Evolutionary conservation across 441 rosid species (phyloP), one percentile per base, ranked within the genome.

Genomic region (Bruguiera hainesii): DNA sequence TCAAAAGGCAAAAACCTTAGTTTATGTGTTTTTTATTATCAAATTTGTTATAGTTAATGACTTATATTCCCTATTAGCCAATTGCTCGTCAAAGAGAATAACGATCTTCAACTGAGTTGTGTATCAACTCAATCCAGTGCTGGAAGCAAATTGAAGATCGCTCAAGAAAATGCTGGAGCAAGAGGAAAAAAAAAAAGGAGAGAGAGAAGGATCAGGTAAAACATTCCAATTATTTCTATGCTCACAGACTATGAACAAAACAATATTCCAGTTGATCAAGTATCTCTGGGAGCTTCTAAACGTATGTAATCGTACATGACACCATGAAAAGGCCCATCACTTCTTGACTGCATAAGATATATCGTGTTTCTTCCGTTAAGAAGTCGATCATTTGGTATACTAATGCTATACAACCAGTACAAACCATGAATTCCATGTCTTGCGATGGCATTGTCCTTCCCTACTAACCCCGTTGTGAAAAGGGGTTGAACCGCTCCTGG

Each of bases 251-350:
- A 29, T 4, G 19, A 53, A 65, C 13, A 53, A 55, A 18, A 20
- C 7, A 39, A 21, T 53, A 53, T 9, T 8, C 15, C 25, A 23
- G 16, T n/a, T 59, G 16, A 2, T 66, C 21, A 71, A 57, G 42
- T 35, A 39, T 65, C 35, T 15, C 9, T 7, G 1, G 76, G 76
- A 15, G 85, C 92, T 87, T 93, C 98, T n/a, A 93, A 83, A 42
- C 97, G 98, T 68, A 93, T 80, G 68, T 93, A 93, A 75, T 93
- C 98, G 71, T 93, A 92, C 93, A 92, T 88, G 62, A 88, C 71
- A 63, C 91, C 97, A 58, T 76, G 85, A 60, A 88, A 92, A 18
- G 93, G 89, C 62, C 85, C 76, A 19, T 70, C 75, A 74, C 84
- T 76, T 72, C 85, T 83, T 56, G 96, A 82, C 70, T 92, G 98